Base-by-base conservation (phyloP, 305 asterid genomes). In the Fraxinus nigra region DNA sequence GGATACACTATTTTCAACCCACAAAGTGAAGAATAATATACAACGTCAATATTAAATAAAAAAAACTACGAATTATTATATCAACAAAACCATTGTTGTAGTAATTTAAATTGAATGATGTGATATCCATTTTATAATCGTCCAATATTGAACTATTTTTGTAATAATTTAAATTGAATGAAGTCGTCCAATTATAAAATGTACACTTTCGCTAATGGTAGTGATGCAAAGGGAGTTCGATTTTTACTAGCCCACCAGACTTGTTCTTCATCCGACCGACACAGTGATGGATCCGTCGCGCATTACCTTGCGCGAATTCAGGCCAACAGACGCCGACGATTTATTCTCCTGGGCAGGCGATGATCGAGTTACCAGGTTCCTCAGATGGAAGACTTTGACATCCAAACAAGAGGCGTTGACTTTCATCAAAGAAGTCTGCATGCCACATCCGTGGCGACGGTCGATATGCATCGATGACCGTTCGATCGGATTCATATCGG, bases 381-480 rank as follows among this genome's bases (percentile, higher is more conserved):
- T 82, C 80, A 72, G 80, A 43, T 86, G 87, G 89, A 84, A 75
- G 11, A 79, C 93, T 0, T 18, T 88, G 75, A 69, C 86, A 24
- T 86, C 92, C 13, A 86, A 77, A 78, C 87, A 89, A 8, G 91
- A 88, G 10, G 89, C 93, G 11, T n/a, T 74, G 65, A 78, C 78
- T 69, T 91, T 88, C 90, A 87, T 91, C 82, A n/a, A 75, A 54
- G 82, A 89, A 9, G 69, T 80, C 0, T 88, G 87, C 72, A 48
- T 85, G 35, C 85, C 88, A 7, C 89, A 88, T 26, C 94, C 85
- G 1, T 89, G 93, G 93, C 85, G 85, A 3, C 80, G 90, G 73
- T 85, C 92, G 1, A 86, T 89, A 26, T 91, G 94, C 85, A 75
- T 88, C 78, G 78, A 86, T 20, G 87, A 83, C 76, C 87, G 83